Evolutionary conservation across 305 asterid genomes (phyloP).

Genomic region (Fraxinus dipetala): DNA sequence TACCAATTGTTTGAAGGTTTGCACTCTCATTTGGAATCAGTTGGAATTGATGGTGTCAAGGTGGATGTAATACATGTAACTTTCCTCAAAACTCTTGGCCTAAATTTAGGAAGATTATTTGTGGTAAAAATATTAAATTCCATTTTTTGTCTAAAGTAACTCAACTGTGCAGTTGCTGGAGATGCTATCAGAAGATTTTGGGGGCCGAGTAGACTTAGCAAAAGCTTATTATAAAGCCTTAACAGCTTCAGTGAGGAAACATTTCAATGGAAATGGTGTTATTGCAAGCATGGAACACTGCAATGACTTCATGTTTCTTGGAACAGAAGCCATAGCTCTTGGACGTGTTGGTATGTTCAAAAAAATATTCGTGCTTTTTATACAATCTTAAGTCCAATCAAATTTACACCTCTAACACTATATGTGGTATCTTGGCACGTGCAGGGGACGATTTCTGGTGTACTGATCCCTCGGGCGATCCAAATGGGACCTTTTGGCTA

Average conservation of each 20-base stretch:
- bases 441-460: not conserved
- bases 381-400: not conserved
- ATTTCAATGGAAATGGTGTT: conserved; percentile 46
- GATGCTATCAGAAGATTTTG: conserved; percentile 43
- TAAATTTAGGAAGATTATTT: not conserved
- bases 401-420: not conserved
- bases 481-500: not conserved
- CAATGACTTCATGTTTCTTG: conserved; percentile 49
- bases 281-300: conserved; percentile 55
- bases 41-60: conserved; percentile 25
- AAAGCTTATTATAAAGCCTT: conserved; percentile 44
- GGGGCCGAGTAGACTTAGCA: conserved; percentile 44
- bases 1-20: no score
- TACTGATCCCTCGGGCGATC: not conserved
- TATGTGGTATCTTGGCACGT: not conserved
- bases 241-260: conserved; percentile 35
- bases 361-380: not conserved
- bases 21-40: conserved; percentile 5
- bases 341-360: conserved; percentile 42
- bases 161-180: conserved; percentile 32
- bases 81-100: not conserved
- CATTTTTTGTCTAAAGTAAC: not conserved
- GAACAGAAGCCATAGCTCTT: conserved; percentile 39
- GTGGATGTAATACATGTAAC: conserved; percentile 28
- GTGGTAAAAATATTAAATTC: not conserved